A percentile compares a stretch with the other conserved stretches of the same genome.
phyloP scores from a whole-genome alignment of 2,329 filamentous ascomycete species.

The Arachnomyces sp. region DNA sequence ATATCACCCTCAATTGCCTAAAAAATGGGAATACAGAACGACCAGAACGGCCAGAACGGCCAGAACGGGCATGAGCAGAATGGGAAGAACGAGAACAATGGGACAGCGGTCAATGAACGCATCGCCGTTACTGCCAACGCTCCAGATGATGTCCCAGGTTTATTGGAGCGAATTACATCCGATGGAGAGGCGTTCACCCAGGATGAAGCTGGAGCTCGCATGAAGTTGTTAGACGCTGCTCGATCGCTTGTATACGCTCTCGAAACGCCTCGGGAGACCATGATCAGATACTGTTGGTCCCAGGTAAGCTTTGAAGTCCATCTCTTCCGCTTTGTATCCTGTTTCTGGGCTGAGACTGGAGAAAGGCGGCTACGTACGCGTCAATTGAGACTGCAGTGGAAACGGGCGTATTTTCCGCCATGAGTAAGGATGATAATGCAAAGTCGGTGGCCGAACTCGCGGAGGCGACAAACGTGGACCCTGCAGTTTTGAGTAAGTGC shows the following conservation, averaged over 20 bases:
- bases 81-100: no score
- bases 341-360: not conserved
- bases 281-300: conserved; percentile 21
- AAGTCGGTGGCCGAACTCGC: conserved; percentile 11
- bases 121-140: conserved; percentile 12
- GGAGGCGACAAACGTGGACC: conserved; percentile 9
- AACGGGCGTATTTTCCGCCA: conserved; percentile 10
- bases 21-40: no score
- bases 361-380: conserved; percentile 9
- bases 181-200: conserved; percentile 11
- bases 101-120: conserved; percentile 4
- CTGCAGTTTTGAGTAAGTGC: conserved; percentile 11
- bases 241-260: conserved; percentile 19
- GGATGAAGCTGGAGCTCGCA: conserved; percentile 11
- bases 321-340: not conserved
- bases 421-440: conserved; percentile 10
- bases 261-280: conserved; percentile 23
- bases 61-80: no score
- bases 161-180: conserved; percentile 13
- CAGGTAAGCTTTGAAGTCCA: conserved; percentile 13
- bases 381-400: conserved; percentile 12
- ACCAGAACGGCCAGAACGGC: no score
- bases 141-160: conserved; percentile 12
- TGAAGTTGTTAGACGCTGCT: conserved; percentile 19
- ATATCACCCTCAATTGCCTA: no score